phyloP scores from a whole-genome alignment of 306 rosid genomes.

The Vigna reflexopilosa region DNA sequence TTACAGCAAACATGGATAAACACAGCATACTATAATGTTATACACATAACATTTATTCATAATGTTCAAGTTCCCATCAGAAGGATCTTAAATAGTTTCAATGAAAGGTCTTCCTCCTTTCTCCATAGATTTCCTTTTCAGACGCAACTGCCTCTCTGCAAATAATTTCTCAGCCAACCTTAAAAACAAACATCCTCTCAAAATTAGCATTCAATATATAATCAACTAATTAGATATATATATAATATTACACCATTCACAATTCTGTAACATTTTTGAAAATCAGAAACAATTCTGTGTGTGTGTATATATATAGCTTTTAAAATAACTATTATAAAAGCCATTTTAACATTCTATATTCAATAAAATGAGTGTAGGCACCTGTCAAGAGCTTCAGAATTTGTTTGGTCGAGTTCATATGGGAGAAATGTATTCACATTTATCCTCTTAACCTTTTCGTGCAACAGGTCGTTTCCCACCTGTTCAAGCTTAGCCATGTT shows the following conservation, averaged over 20 bases:
- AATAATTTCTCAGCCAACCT: not conserved
- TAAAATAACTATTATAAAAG: too few species aligned
- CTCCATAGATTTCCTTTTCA: not conserved
- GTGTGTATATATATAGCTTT: too few species aligned
- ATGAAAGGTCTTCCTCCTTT: not conserved
- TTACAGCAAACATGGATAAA: too few species aligned
- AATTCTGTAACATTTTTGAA: too few species aligned
- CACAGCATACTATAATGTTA: too few species aligned
- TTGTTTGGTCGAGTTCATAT: slow-evolving; percentile 28
- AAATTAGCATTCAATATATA: too few species aligned
- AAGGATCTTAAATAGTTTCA: too few species aligned
- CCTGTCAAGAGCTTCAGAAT: slow-evolving; percentile 60
- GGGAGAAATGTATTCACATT: slow-evolving; percentile 44
- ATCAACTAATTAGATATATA: not conserved
- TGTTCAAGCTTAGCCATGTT: not conserved
- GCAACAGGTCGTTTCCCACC: not conserved
- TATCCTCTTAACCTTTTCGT: not conserved
- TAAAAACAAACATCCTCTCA: not conserved
- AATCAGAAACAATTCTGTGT: too few species aligned
- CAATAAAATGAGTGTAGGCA: not conserved
- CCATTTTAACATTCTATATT: too few species aligned
- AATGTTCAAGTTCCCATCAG: too few species aligned
- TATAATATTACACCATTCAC: too few species aligned
- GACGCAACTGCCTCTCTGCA: not conserved
- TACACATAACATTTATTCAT: too few species aligned